Conservation (phyloP, 2,329 filamentous ascomycete species). For the Verticillium nonalfalfae region DNA sequence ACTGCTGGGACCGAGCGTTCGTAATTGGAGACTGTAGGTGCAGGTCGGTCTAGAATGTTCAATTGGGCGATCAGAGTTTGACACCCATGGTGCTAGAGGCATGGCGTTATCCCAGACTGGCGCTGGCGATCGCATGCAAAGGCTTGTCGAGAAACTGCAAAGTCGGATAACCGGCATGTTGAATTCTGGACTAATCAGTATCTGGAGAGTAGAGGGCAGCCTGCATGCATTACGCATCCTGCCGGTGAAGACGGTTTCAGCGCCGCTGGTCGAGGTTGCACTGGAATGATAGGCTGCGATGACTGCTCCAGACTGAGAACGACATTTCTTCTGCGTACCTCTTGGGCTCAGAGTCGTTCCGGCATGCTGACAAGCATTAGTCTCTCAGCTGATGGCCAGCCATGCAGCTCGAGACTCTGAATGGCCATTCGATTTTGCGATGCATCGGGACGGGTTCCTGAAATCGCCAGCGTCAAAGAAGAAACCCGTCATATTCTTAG, state of each 20-base stretch:
- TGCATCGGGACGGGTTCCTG: no score
- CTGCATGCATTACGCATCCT: not conserved
- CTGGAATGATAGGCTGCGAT: no score
- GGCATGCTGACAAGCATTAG: no score
- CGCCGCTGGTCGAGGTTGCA: not conserved
- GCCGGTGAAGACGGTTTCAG: not conserved
- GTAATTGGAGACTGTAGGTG: no score
- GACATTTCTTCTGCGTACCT: not conserved
- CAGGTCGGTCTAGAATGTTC: not conserved
- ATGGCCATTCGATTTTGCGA: no score
- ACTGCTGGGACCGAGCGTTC: no score
- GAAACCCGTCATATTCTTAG: no score
- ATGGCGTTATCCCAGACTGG: not conserved
- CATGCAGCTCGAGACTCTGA: no score
- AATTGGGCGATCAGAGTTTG: not conserved
- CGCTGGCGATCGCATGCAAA: not conserved
- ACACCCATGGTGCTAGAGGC: not conserved
- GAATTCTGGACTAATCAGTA: not conserved
- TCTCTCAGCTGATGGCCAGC: no score
- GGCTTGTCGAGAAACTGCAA: not conserved
- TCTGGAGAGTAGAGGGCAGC: conserved; percentile 5
- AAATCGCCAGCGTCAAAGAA: no score
- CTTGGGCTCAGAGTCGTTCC: not conserved
- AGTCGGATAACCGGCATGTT: not conserved
- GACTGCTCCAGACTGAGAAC: no score